Evolutionary conservation across 148 eudicot genomes (phyloP), one percentile per base, ranked within the genome.

Genomic region (Tetragonia tetragonoides): DNA sequence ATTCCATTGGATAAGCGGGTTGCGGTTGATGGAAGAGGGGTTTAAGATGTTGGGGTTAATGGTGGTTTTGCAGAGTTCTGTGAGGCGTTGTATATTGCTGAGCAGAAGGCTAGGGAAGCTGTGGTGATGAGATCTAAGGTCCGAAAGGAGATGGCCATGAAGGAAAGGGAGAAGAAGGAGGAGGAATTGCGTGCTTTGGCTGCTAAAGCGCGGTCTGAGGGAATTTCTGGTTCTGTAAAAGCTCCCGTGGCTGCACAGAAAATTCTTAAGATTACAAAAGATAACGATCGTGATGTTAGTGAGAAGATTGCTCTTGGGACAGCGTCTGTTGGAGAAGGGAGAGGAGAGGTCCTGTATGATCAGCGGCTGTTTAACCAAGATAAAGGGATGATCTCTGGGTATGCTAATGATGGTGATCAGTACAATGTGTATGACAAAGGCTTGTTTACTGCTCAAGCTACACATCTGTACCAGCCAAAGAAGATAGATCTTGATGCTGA

Each of bases 11-110:
- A 93, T 68, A 93, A 90, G 81, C 90, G 98, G 28, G 78, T 93
- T 70, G 94, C 98, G 7, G 98, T 93, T 0, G 98, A 93, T 86
- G 98, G 98, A 65, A 90, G 97, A 78, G 93, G 97, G 39, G 89
- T 92, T 65, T 92, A 92, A 59, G 93, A 92, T 62, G 97, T 92
- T 53, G 90, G 90, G 70, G 88, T 90, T 47, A 92, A 88, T 81
- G 93, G 88, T 56, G 87, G 88, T 74, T 92, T 91, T 75, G 93
- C 94, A 2, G 88, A 91, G 87, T 85, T 93, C 10, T 89, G 88
- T 2, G 98, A 93, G 78, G 87, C 97, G 4, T 53, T 93, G 53
- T 93, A 91, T 79, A 91, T 91, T 34, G 94, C 90, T 0, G 97
- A 91, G 80, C 91, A 91, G 80, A 91, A 86, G 84, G 98, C 98